A percentile compares a stretch with the other conserved stretches of the same genome.
Evolutionary conservation across 345 rosid genomes (phyloP).

Genomic region (Trapa bicornis): DNA sequence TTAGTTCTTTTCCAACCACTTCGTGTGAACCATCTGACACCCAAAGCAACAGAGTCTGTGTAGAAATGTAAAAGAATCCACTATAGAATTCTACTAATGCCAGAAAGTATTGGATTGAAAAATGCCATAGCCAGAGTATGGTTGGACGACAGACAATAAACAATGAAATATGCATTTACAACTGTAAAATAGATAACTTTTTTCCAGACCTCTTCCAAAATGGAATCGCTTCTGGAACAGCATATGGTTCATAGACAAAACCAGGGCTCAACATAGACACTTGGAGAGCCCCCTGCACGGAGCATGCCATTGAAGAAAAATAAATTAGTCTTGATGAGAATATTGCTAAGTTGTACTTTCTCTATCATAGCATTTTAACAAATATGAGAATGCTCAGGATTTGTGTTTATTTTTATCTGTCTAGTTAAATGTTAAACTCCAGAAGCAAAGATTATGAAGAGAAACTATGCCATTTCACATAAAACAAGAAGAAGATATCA

Average conservation of each 20-base stretch:
- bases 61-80: constrained; percentile 2
- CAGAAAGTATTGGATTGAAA: constrained; percentile 5
- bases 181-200: neutral
- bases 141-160: neutral
- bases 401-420: neutral
- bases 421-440: neutral
- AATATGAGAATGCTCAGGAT: neutral
- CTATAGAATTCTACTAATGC: constrained; percentile 1
- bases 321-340: neutral
- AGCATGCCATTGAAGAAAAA: constrained; percentile 2
- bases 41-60: constrained; percentile 7
- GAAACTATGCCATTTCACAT: neutral
- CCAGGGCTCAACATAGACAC: constrained; percentile 79
- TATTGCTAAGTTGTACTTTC: neutral
- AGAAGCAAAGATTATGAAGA: neutral
- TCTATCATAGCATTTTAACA: neutral
- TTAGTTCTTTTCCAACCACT: constrained; percentile 87
- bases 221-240: constrained; percentile 48
- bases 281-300: constrained; percentile 55
- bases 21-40: constrained; percentile 69
- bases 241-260: constrained; percentile 73
- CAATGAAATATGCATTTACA: neutral
- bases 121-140: neutral
- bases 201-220: constrained; percentile 60
- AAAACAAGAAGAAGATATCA: neutral